Evolutionary conservation across 2,329 filamentous ascomycete species (phyloP), one percentile per base, ranked within the genome.

Genomic region (Ploettnerulaceae sp.): DNA sequence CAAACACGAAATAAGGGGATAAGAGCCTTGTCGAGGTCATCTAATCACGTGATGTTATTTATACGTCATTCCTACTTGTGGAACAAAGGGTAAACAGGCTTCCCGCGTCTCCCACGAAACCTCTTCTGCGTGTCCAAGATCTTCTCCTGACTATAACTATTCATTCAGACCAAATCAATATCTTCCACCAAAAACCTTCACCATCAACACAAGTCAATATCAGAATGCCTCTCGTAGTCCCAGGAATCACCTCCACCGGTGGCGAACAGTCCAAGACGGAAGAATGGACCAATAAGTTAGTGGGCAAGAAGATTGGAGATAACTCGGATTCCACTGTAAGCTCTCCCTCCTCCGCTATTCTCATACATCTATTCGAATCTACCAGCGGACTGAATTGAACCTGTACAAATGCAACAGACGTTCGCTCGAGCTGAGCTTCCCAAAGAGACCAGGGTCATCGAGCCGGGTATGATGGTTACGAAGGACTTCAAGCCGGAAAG

Each of bases 171-270:
- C 31, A 14, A 7, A 4, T 18, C 31, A 9, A 3, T 9, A 3
- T 33, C 14, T 14, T 9, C 51, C 53, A 52, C 15, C 45, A 45
- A 47, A 45, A 39, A 4, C 26, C 28, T 49, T 53, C 45, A 48
- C 20, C 33, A 57, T 49, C 15, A 51, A 34, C 32, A 34, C 3
- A 29, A 33, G 4, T 44, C 20, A 39, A 28, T 4, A 14, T 52
- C 68, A 81, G 63, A 5, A 76, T 84, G 80, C 80, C 80, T 76
- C 79, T 83, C 66, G 71, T 83, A 57, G 72, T 81, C 14, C 78
- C 79, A 45, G 76, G 75, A 60, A 67, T 81, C 57, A 79, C 70
- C 53, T 69, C 57, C 40, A n/a, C 31, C 5, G 58, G 66, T 24
- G 53, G 52, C 26, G 53, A 49, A 28, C 48, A 49, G 18, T 49